Evolutionary conservation across 1,284 basidiomycete genomes (phyloP).

Genomic region (Pterulicium gracile): DNA sequence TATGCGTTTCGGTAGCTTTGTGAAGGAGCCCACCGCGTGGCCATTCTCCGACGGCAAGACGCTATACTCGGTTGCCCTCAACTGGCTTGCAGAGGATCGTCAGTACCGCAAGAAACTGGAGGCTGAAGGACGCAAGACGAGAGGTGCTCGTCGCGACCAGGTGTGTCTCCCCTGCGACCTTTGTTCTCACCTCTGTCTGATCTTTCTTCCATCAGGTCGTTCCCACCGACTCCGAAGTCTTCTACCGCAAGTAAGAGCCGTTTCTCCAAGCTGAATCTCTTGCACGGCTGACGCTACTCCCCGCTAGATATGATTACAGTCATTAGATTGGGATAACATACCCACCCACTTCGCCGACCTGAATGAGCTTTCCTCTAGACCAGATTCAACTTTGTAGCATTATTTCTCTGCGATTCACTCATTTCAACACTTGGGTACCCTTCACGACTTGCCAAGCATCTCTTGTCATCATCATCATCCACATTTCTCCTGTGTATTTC

Average conservation of each 20-base stretch:
- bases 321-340: constrained; percentile 21
- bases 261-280: neutral
- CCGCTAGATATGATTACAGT: constrained; percentile 58
- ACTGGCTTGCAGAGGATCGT: constrained; percentile 82
- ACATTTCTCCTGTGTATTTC: too few relatives aligned
- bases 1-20: constrained; percentile 74
- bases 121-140: constrained; percentile 45
- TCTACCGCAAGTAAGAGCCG: constrained; percentile 72
- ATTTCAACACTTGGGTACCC: too few relatives aligned
- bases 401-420: neutral
- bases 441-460: too few relatives aligned
- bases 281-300: constrained; percentile 6
- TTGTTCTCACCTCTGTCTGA: constrained; percentile 2
- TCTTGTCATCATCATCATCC: too few relatives aligned
- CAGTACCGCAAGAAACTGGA: constrained; percentile 50
- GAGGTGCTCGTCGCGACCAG: constrained; percentile 59
- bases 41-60: constrained; percentile 19
- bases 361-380: neutral
- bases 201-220: constrained; percentile 25
- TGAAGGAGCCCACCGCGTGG: constrained; percentile 62
- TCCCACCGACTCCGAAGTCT: constrained; percentile 75
- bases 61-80: constrained; percentile 66
- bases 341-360: neutral
- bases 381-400: constrained; percentile 2
- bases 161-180: constrained; percentile 28